Percentiles rank a stretch among this genome's conserved stretches.
Evolutionary conservation across 2,329 filamentous ascomycete species (phyloP).

Genomic region (Phyllosticta citribraziliensis): DNA sequence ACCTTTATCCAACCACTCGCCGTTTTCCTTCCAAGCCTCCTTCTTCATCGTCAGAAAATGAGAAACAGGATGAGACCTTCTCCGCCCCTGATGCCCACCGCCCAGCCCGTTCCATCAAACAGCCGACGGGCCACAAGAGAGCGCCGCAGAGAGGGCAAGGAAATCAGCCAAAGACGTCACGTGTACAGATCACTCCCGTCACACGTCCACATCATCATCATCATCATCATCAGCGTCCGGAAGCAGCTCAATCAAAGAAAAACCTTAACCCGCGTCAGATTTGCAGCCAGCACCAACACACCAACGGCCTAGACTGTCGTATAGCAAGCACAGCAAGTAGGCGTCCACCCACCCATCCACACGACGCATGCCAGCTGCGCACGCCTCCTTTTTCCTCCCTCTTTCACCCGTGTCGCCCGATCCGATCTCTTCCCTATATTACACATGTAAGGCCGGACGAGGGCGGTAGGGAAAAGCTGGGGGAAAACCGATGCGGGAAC

Average conservation of each 20-base stretch:
- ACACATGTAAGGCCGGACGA: not conserved
- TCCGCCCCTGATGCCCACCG: not conserved
- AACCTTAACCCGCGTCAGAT: not conserved
- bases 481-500: not conserved
- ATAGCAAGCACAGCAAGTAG: not conserved
- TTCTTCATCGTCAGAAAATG: not conserved
- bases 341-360: not conserved
- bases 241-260: not conserved
- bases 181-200: not conserved
- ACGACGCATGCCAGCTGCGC: no score
- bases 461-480: not conserved
- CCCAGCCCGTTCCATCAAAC: not conserved
- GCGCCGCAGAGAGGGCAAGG: not conserved
- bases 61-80: not conserved
- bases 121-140: no score
- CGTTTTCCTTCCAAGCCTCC: not conserved
- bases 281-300: not conserved
- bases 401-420: not conserved
- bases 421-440: not conserved
- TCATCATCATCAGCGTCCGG: no score
- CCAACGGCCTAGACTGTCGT: not conserved
- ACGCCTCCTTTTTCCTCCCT: not conserved
- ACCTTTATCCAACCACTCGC: not conserved
- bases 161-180: not conserved
- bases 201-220: not conserved